Evolutionary conservation across 352 stramenopile genomes (phyloP), one percentile per base, ranked within the genome.

Genomic region (Globisporangium abappressorium): DNA sequence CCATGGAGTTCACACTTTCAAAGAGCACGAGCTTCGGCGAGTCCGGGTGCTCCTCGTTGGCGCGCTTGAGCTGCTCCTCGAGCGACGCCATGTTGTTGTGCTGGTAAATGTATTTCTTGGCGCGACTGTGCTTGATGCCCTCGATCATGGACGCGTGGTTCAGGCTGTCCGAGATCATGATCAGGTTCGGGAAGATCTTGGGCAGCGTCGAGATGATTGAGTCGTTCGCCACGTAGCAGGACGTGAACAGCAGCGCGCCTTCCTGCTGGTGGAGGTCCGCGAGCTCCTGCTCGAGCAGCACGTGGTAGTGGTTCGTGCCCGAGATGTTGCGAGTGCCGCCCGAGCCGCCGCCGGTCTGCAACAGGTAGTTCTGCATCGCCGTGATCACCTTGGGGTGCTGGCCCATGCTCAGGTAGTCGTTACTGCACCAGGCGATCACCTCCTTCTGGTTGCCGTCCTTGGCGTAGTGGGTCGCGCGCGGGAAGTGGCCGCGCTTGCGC

Each of bases 111-210:
- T 83, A 88, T 75, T 94, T 94, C 64, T 89, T 81, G 26, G 84
- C 85, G 49, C 82, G 68, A 57, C 79, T 90, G 85, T 93, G 79
- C 41, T 85, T 85, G 68, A 96, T 93, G 60, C 88, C 88, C 46
- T 94, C 72, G 61, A 96, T 96, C 86, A 96, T 96, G 1, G 82
- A 92, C 64, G 92, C 91, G 74, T 98, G 93, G 78, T 98, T 98
- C 33, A 97, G 72, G 46, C 74, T 80, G 81, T 98, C 92, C 1
- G 85, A 95, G 71, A 97, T 91, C 81, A 97, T 95, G 71, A 95
- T 80, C 11, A 96, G 71, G 57, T 87, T 87, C 22, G 91, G 91
- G 76, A 97, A 95, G 67, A 97, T 92, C 84, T 97, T 97, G 61
- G 84, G 86, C 26, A 97, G 79, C 3, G 90, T 96, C 33, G 66